A percentile compares a stretch with the other conserved stretches of the same genome.
phyloP scores from a whole-genome alignment of 441 rosid genomes.

The Flueggea neowawraea region DNA sequence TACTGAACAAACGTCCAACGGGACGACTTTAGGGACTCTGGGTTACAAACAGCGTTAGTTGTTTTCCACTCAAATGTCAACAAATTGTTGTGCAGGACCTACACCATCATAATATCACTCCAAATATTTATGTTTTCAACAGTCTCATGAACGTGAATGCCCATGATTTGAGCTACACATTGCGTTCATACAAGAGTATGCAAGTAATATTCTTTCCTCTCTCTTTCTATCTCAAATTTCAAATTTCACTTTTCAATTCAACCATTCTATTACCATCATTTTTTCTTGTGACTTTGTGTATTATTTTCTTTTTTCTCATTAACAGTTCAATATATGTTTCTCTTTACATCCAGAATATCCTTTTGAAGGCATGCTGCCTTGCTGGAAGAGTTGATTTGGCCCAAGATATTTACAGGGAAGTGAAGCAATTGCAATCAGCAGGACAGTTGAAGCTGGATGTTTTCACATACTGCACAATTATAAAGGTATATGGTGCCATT shows the following conservation, averaged over 20 bases:
- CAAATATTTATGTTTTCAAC: slow-evolving; percentile 79
- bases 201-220: slow-evolving; percentile 44
- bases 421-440: slow-evolving; percentile 63
- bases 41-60: no score
- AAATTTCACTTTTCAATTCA: background rate
- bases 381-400: slow-evolving; percentile 89
- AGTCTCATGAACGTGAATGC: slow-evolving; percentile 95
- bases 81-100: slow-evolving; percentile 62
- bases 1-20: no score
- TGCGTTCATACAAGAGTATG: slow-evolving; percentile 68
- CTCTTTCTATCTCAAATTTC: slow-evolving; percentile 1
- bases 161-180: slow-evolving; percentile 68
- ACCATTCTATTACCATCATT: background rate
- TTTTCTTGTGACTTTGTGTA: no score
- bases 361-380: slow-evolving; percentile 87
- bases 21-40: no score
- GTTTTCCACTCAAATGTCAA: no score
- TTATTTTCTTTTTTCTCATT: no score
- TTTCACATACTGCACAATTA: slow-evolving; percentile 88
- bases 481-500: slow-evolving; percentile 52
- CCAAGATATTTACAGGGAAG: slow-evolving; percentile 74
- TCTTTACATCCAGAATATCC: slow-evolving; percentile 58
- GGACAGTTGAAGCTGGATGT: slow-evolving; percentile 71
- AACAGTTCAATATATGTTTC: background rate
- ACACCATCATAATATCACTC: slow-evolving; percentile 50